Base-by-base conservation (phyloP, 352 stramenopile genomes). In the Phytophthora cryptogea region DNA sequence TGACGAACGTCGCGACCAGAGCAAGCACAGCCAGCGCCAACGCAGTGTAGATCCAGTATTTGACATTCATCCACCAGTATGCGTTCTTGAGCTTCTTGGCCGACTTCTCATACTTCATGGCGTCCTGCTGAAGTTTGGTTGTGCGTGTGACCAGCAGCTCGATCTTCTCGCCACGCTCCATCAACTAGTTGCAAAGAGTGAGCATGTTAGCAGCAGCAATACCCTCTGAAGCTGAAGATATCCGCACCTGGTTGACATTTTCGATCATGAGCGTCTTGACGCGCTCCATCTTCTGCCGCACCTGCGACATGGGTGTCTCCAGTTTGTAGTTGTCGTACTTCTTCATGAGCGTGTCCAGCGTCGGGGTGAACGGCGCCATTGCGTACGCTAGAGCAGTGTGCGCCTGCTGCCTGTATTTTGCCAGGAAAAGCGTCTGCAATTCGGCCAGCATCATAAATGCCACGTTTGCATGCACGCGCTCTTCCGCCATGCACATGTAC, bases 161-260 rank as follows among this genome's bases (percentile, higher is more conserved):
- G 63, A 99, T 98, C 72, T 98, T 99, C 70, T 99, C 97, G 30
- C 97, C 97, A 41, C 97, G 79, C 61, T 99, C 95, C 73, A 99
- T 90, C 20, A 99, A 88, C 74, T 69, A 10, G 5, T 32, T 69
- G 16, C 16, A 37, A 37, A 44, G 36, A n/a, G 8, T 30, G 5
- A 8, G 9, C 9, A 14, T 27, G 17, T 26, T 37, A 44, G 10
- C 36, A 41, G 35, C 35, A 40, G 4, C 5, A 37, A 8, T 4
- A 37, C 14, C 33, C 14, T 23, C 9, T 31, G 10, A 41, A 11
- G 13, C 0, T 23, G 5, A 27, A 42, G 17, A 17, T 7, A 23
- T 43, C 0, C 45, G 8, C 42, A 90, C 80, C 80, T 91, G 84
- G 79, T 93, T 88, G n/a, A 99, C 97, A 69, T 99, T 99, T 39